Conservation (phyloP, 805 yeast species). For the Zygoascus bituminiphila region DNA sequence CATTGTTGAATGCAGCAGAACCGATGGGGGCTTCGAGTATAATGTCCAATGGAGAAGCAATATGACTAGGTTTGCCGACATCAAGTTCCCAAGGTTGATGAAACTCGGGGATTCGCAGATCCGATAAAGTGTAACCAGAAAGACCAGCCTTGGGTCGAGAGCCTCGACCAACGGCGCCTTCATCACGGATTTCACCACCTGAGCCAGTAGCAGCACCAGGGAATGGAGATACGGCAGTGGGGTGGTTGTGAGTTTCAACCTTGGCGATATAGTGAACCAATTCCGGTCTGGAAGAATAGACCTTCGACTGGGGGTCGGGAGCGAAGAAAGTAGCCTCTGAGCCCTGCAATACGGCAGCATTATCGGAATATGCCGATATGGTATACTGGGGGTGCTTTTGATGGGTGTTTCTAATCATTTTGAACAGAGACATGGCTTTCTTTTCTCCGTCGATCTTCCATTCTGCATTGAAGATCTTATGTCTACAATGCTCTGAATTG, state of each 20-base stretch:
- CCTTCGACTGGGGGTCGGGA: constrained; percentile 64
- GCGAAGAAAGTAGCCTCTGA: constrained; percentile 67
- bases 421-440: constrained; percentile 70
- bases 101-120: constrained; percentile 74
- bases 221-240: constrained; percentile 98
- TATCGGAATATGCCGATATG: constrained; percentile 90
- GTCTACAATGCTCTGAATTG: constrained; percentile 98
- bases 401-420: constrained; percentile 95
- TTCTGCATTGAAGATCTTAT: constrained; percentile 95
- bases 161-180: constrained; percentile 99
- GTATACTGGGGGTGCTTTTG: constrained; percentile 71
- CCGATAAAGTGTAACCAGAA: constrained; percentile 87
- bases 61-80: constrained; percentile 86
- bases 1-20: constrained; percentile 96
- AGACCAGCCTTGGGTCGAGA: constrained; percentile 95
- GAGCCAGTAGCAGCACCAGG: constrained; percentile 99
- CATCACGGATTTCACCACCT: constrained; percentile 99
- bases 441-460: constrained; percentile 88
- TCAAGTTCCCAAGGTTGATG: constrained; percentile 93
- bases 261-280: constrained; percentile 82
- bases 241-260: constrained; percentile 98
- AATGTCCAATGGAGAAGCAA: constrained; percentile 86
- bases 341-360: constrained; percentile 93
- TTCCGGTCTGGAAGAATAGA: constrained; percentile 71
- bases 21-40: constrained; percentile 98